Base-by-base conservation (phyloP, 371 early-diverging fungal genomes). In the Lichtheimia ornata region DNA sequence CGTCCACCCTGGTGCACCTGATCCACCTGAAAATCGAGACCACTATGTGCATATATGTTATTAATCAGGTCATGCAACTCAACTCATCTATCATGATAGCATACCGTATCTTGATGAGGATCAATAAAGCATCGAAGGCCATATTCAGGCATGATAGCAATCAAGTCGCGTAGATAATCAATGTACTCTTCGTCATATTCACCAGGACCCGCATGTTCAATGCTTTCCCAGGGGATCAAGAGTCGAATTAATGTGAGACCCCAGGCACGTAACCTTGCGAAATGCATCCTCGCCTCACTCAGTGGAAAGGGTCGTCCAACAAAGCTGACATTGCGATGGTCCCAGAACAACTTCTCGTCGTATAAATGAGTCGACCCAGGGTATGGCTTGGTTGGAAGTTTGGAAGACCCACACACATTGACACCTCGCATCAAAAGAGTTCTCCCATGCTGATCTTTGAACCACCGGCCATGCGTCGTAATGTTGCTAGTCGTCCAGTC, bases 121-220 rank as follows among this genome's bases (percentile, higher is more conserved):
- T 90, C 93, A 54, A 94, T 91, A 49, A 93, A 86, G 70, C 90
- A 89, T 63, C 88, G 84, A 55, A 94, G 73, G 14, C 92, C 92
- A 71, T 90, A 88, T 53, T 82, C 76, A 28, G 84, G 80, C 77
- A 89, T 88, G 42, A 84, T 66, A 22, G 74, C 62, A 25, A 91
- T 79, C 15, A 93, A 56, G 50, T 75, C 60, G 17, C 87, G 72
- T 56, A 93, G 66, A 56, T 90, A 93, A 53, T 85, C 87, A 53
- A 94, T 93, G 65, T 83, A 94, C 28, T 83, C 84, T 51, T 92
- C 91, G 62, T 93, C 94, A 62, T 94, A 94, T 12, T 82, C 67
- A 2, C 94, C 93, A 45, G 87, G 87, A 5, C 89, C 87, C 42
- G 66, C 70, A 59, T 88, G 88, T 61, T 90, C 92, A 14, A 94